Percentiles rank a stretch among this genome's conserved stretches.
These are phyloP conservation scores for Nematocida minor DNA, from an alignment of 371 early-diverging fungal species.

Conservation along the genomic window DNA sequence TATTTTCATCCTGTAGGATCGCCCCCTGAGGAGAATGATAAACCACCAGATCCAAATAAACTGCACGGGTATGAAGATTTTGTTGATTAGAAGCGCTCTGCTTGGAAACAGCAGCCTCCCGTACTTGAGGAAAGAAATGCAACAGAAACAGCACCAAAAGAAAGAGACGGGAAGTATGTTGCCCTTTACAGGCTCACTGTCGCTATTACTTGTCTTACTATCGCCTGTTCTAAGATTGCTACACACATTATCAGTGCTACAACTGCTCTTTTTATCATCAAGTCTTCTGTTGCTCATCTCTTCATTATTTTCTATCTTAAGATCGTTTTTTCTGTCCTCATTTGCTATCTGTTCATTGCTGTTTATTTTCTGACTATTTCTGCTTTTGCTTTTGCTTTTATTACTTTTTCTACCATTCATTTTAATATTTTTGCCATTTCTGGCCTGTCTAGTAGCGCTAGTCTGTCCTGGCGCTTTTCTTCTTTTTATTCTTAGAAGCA, in stretches of 20 bases:
- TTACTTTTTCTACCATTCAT: too few species aligned
- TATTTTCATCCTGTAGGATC: slow-evolving; percentile 74
- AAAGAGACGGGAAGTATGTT: not conserved
- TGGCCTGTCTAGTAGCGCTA: too few species aligned
- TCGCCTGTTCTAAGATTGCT: too few species aligned
- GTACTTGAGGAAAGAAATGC: not conserved
- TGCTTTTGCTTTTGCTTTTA: not conserved
- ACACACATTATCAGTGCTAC: too few species aligned
- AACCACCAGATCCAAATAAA: slow-evolving; percentile 76
- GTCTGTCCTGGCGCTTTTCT: too few species aligned
- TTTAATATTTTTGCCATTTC: not conserved
- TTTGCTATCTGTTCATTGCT: too few species aligned
- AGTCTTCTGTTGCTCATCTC: too few species aligned
- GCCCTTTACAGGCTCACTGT: not conserved
- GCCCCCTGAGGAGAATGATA: slow-evolving; percentile 79
- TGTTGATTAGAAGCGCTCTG: not conserved
- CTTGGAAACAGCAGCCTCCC: not conserved
- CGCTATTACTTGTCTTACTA: not conserved
- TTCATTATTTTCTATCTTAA: too few species aligned
- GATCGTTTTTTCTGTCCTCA: too few species aligned
- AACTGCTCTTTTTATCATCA: too few species aligned
- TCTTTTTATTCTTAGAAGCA: slow-evolving; percentile 9
- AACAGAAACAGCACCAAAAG: slow-evolving; percentile 34
- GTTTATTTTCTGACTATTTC: not conserved
- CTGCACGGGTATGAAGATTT: slow-evolving; percentile 23